Evolutionary conservation across 2,329 filamentous ascomycete species (phyloP), one percentile per base, ranked within the genome.

Genomic region (Mycosphaerella sp.): DNA sequence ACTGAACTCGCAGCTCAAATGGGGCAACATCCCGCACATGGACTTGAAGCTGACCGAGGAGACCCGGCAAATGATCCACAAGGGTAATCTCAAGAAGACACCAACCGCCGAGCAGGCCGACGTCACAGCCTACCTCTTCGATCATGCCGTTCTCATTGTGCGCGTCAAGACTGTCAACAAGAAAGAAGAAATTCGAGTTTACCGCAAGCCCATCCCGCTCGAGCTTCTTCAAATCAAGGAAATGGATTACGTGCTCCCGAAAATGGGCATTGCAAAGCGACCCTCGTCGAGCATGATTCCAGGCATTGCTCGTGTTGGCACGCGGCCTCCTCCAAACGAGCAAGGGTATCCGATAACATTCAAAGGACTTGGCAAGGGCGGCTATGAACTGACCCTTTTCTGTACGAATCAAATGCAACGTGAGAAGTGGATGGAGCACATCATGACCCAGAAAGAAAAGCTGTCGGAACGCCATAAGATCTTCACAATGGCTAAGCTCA

Each of bases 381-480:
- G 92, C 32, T 98, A 96, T 68, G 92, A 96, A 69, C 76, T 90
- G 65, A 93, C 91, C 3, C 78, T 98, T 4, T 97, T 86, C 71
- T 92, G 90, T 45, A 84, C 86, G 8, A 95, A 89, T 55, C 85
- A 89, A 63, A 86, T 89, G 7, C 88, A 89, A 26, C 82, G 93
- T 55, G 89, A 92, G 70, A 98, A 97, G 73, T 98, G 93, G 86
- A 89, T 98, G 69, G 91, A 98, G 73, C 85, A 89, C 66, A 96
- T 98, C 64, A 89, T 95, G 66, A 80, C 84, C 47, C 90, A 95
- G 62, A 95, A 98, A 71, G 84, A 88, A 64, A 87, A 87, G 58
- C 78, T 98, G 54, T 83, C 90, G 60, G 86, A 91, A 62, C 75
- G 82, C 44, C 85, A 82, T 72, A 85, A 84, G 63, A 84, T 86